These are phyloP conservation scores for Dunaliella primolecta DNA, from an alignment of 139 green algal genomes.

Conservation along the genomic window DNA sequence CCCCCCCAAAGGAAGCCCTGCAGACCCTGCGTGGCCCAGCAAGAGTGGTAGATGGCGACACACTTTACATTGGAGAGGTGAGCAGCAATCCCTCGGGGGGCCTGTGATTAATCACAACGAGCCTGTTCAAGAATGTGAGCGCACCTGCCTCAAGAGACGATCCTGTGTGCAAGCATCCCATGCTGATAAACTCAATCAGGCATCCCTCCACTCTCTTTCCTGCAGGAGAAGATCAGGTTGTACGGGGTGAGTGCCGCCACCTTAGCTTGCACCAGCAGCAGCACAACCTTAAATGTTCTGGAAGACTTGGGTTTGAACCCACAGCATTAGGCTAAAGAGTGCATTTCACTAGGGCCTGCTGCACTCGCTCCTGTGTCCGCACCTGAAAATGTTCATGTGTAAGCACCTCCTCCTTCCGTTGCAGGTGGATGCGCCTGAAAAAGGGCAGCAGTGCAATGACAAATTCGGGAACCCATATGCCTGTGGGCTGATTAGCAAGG, in stretches of 20 bases:
- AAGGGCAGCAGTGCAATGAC: conserved; percentile 61
- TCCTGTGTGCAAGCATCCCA: not conserved
- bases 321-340: not conserved
- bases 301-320: not conserved
- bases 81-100: not conserved
- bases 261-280: too few species aligned
- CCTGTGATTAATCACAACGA: not conserved
- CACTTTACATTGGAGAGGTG: conserved; percentile 36
- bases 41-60: conserved; percentile 40
- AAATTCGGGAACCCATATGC: conserved; percentile 25
- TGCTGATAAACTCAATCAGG: not conserved
- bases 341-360: not conserved
- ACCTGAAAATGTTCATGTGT: too few species aligned
- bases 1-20: not conserved
- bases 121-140: not conserved
- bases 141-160: not conserved
- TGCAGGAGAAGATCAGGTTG: conserved; percentile 43
- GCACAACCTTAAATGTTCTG: not conserved
- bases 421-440: conserved; percentile 76
- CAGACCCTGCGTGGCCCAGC: conserved; percentile 17
- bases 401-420: too few species aligned
- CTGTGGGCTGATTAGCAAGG: conserved; percentile 36
- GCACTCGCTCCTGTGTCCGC: too few species aligned
- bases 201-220: not conserved
- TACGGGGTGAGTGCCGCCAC: conserved; percentile 46